Conservation (phyloP, 2,329 filamentous ascomycete genomes). For the Penicillium sclerotigenum region DNA sequence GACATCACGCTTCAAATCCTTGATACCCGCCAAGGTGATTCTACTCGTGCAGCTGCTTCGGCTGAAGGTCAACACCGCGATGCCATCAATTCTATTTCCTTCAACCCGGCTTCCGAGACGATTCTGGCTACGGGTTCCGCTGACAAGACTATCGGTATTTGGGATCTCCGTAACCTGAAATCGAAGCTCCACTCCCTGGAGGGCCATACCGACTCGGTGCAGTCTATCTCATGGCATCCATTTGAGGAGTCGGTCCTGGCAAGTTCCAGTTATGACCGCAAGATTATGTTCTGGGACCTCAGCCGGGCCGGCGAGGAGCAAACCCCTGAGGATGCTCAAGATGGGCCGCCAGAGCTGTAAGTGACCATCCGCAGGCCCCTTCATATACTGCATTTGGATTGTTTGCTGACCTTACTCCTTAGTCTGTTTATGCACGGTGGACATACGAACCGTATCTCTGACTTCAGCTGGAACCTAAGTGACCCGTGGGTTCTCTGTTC, state of each 20-base stretch:
- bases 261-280: constrained; percentile 86
- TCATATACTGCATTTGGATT: not conserved
- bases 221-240: constrained; percentile 92
- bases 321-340: constrained; percentile 88
- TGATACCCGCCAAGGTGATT: constrained; percentile 70
- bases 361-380: no score
- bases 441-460: constrained; percentile 92
- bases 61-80: constrained; percentile 76
- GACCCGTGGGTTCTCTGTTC: constrained; percentile 96
- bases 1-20: constrained; percentile 90
- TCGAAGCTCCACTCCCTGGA: constrained; percentile 86
- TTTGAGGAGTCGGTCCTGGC: constrained; percentile 83
- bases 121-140: constrained; percentile 89
- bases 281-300: constrained; percentile 95
- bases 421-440: constrained; percentile 98
- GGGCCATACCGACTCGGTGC: constrained; percentile 84
- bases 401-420: constrained; percentile 6
- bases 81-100: constrained; percentile 92
- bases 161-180: constrained; percentile 90
- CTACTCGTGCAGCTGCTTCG: constrained; percentile 64
- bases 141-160: constrained; percentile 91
- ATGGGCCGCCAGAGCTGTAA: constrained; percentile 90
- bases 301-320: constrained; percentile 91
- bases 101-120: constrained; percentile 88
- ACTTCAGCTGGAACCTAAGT: constrained; percentile 97